Percentiles rank a stretch among this genome's conserved stretches.
Evolutionary conservation across 2,329 filamentous ascomycete genomes (phyloP).

Genomic region (Leptographium wingfieldii): DNA sequence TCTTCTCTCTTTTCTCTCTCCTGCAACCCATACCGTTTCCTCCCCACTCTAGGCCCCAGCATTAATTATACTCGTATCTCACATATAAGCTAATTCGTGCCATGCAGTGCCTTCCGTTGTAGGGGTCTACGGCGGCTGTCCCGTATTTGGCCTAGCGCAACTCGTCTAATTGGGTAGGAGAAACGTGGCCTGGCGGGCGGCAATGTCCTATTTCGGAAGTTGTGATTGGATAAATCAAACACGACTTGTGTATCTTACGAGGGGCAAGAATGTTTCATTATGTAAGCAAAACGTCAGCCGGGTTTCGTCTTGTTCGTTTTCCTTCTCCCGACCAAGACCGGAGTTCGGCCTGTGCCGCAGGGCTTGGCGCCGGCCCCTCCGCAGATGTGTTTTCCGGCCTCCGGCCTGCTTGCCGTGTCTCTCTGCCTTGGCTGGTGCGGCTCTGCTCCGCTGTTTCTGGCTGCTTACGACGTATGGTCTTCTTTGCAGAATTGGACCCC

Average conservation of each 20-base stretch:
- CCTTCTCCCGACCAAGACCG: neutral
- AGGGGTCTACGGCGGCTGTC: neutral
- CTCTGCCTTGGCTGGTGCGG: neutral
- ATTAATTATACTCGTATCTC: no score
- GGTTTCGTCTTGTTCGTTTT: neutral
- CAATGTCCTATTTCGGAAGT: neutral
- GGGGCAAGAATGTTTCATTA: neutral
- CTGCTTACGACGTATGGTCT: neutral
- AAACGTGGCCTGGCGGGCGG: neutral
- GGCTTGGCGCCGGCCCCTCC: neutral
- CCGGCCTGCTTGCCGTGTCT: neutral
- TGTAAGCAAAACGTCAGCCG: neutral
- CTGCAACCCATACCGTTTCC: no score
- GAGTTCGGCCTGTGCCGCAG: neutral
- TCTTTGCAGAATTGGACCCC: neutral
- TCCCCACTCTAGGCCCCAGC: neutral
- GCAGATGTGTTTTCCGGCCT: neutral
- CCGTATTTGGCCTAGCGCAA: neutral
- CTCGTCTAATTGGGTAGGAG: neutral
- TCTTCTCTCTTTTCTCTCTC: neutral
- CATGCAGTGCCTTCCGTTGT: neutral
- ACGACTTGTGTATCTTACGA: neutral
- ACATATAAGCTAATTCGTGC: neutral
- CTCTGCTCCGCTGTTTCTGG: neutral
- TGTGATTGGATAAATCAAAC: neutral